phyloP scores from a whole-genome alignment of 495 filamentous ascomycete genomes.

The Melanomma pulvis-pyrius region DNA sequence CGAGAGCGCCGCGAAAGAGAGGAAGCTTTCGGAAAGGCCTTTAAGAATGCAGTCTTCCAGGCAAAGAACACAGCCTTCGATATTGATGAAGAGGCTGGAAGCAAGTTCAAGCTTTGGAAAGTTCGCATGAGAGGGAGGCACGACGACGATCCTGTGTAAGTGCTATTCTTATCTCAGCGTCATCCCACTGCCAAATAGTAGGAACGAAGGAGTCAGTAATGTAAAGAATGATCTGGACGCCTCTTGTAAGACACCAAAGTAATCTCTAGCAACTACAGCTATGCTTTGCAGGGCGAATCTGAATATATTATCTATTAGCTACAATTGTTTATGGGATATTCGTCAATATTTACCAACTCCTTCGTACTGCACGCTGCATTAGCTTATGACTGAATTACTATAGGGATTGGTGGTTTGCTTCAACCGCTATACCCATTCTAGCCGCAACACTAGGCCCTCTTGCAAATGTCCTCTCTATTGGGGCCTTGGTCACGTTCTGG shows the following conservation, averaged over 20 bases:
- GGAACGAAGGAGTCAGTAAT: too few species aligned
- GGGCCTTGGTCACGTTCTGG: slow-evolving; percentile 69
- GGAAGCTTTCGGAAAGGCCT: slow-evolving; percentile 21
- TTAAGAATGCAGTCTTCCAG: slow-evolving; percentile 27
- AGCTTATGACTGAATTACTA: neutral
- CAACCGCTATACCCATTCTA: slow-evolving; percentile 71
- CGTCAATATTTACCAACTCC: too few species aligned
- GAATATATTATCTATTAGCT: too few species aligned
- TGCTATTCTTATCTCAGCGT: neutral
- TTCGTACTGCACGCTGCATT: neutral
- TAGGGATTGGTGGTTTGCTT: slow-evolving; percentile 73
- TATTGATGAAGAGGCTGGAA: slow-evolving; percentile 8
- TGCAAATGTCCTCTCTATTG: slow-evolving; percentile 76
- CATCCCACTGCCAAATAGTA: too few species aligned
- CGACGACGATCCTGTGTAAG: slow-evolving; percentile 26
- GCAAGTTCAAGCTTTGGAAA: slow-evolving; percentile 27
- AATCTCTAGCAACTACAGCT: too few species aligned
- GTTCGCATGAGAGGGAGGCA: slow-evolving; percentile 20
- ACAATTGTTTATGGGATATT: too few species aligned
- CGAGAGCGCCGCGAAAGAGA: neutral
- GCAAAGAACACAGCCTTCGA: slow-evolving; percentile 9
- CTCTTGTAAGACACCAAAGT: too few species aligned
- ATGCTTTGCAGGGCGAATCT: too few species aligned
- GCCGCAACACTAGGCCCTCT: slow-evolving; percentile 72
- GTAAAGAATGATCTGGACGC: too few species aligned